phyloP scores from a whole-genome alignment of 306 rosid genomes.

The Astragalus glycyphyllos region DNA sequence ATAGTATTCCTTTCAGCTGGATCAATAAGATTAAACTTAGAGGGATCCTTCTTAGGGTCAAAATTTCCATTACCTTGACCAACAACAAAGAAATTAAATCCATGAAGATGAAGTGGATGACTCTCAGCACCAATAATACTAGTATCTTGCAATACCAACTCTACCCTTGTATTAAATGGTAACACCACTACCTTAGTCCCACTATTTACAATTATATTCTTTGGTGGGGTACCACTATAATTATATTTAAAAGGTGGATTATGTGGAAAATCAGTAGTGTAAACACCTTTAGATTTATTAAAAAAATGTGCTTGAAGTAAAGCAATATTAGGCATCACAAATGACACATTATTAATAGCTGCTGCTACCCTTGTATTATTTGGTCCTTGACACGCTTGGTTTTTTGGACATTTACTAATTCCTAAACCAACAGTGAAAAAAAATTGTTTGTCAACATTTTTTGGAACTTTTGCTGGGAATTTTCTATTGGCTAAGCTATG shows the following conservation, averaged over 20 bases:
- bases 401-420: conserved; percentile 55
- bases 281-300: conserved; percentile 58
- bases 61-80: conserved; percentile 74
- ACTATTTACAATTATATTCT: conserved; percentile 48
- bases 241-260: conserved; percentile 72
- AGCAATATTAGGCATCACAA: conserved; percentile 69
- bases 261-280: conserved; percentile 66
- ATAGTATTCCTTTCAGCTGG: conserved; percentile 78
- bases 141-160: conserved; percentile 72
- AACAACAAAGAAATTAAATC: conserved; percentile 74
- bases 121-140: conserved; percentile 73
- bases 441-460: conserved; percentile 52
- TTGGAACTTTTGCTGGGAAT: conserved; percentile 72
- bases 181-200: conserved; percentile 67
- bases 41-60: conserved; percentile 64
- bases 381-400: conserved; percentile 61
- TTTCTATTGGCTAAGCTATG: conserved; percentile 56
- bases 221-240: conserved; percentile 74
- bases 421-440: conserved; percentile 78
- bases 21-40: conserved; percentile 65
- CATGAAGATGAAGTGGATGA: conserved; percentile 87
- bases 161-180: conserved; percentile 65
- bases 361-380: conserved; percentile 65
- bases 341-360: conserved; percentile 66
- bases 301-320: conserved; percentile 81